phyloP scores from a whole-genome alignment of 2,329 filamentous ascomycete genomes.

The Fonsecaea erecta region DNA sequence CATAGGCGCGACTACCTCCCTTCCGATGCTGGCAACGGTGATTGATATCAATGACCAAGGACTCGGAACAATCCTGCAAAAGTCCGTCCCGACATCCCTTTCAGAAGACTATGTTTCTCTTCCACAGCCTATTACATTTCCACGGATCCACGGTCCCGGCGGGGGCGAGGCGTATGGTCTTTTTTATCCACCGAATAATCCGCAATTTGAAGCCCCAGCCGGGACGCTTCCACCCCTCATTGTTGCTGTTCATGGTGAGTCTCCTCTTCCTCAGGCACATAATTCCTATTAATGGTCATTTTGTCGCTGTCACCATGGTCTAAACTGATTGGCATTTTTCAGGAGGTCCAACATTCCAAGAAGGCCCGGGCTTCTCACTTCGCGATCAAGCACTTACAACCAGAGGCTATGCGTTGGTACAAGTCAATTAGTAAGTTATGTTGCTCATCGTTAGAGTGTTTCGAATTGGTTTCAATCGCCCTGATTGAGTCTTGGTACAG shows the following conservation, averaged over 20 bases:
- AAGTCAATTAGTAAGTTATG: not conserved
- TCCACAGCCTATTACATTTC: constrained; percentile 46
- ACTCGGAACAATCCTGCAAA: constrained; percentile 7
- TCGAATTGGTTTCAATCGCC: not conserved
- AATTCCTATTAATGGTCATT: not conserved
- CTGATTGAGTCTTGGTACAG: constrained; percentile 48
- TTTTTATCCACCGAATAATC: constrained; percentile 57
- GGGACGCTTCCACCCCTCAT: constrained; percentile 55
- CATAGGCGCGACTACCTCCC: constrained; percentile 8
- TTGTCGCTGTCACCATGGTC: not conserved
- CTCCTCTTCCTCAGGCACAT: not conserved
- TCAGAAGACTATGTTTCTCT: constrained; percentile 34
- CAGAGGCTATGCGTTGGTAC: constrained; percentile 42
- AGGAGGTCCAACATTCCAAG: constrained; percentile 54
- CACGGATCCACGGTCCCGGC: constrained; percentile 39
- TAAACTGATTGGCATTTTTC: not conserved
- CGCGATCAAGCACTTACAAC: constrained; percentile 59
- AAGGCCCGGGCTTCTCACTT: constrained; percentile 51
- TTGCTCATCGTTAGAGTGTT: not conserved
- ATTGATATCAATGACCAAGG: constrained; percentile 9
- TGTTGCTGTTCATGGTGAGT: constrained; percentile 53
- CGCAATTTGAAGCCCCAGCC: constrained; percentile 46
- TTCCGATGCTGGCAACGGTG: constrained; percentile 11
- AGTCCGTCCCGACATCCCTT: constrained; percentile 12
- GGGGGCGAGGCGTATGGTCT: constrained; percentile 50